These are phyloP conservation scores for Antitrichia curtipendula DNA, from an alignment of 225 moss, liverwort and hornwort species.

Conservation along the genomic window DNA sequence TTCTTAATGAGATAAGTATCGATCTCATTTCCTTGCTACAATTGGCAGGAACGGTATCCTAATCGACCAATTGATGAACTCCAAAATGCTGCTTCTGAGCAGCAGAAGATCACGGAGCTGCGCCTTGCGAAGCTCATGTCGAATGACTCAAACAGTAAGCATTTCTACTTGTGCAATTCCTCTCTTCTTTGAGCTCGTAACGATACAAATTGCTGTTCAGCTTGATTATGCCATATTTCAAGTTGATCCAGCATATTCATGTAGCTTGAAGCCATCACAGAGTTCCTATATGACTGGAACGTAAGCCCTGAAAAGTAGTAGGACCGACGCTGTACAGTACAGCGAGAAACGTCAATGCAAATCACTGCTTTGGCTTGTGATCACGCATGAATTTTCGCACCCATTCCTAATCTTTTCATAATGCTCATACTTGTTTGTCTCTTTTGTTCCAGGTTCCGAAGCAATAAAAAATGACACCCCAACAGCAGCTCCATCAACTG, in stretches of 20 bases:
- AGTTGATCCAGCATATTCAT: not conserved
- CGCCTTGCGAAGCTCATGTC: conserved; percentile 59
- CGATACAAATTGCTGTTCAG: not conserved
- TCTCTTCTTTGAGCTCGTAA: not conserved
- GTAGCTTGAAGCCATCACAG: not conserved
- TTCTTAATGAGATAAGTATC: not conserved
- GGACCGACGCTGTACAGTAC: not conserved
- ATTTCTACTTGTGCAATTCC: not conserved
- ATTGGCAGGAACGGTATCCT: conserved; percentile 45
- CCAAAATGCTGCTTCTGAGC: conserved; percentile 77
- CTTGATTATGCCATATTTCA: not conserved
- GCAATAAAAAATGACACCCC: not conserved
- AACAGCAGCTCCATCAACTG: not conserved
- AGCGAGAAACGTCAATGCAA: not conserved
- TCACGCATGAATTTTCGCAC: not conserved
- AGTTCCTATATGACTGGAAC: not conserved
- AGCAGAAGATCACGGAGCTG: conserved; percentile 88
- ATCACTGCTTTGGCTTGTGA: not conserved
- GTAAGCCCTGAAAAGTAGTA: not conserved
- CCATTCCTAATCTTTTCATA: not conserved
- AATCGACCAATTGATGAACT: conserved; percentile 70
- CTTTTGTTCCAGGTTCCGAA: not conserved
- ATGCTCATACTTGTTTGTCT: not conserved
- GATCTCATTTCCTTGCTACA: not conserved
- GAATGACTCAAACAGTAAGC: not conserved